Percentiles rank a stretch among this genome's conserved stretches.
These are phyloP conservation scores for Ceriops zippeliana DNA, from an alignment of 345 rosid species.

Conservation along the genomic window DNA sequence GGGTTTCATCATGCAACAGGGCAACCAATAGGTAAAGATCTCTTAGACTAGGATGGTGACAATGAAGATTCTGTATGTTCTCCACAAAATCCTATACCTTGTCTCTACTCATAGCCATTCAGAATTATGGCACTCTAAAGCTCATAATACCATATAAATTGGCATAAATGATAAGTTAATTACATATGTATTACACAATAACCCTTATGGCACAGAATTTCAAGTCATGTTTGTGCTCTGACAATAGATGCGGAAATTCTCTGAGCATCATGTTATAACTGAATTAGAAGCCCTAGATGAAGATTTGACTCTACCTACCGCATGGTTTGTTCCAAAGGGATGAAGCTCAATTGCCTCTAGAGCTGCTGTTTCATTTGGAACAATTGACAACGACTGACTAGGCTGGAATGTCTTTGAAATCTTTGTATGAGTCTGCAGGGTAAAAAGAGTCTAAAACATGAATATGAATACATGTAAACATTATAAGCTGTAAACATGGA, in stretches of 20 bases:
- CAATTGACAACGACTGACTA: slow-evolving; percentile 22
- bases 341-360: slow-evolving; percentile 51
- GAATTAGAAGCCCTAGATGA: not conserved
- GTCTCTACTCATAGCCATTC: not conserved
- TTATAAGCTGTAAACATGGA: not conserved
- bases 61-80: not conserved
- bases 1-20: too few relatives aligned
- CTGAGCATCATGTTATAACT: not conserved
- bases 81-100: not conserved
- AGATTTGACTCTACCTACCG: slow-evolving; percentile 37
- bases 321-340: slow-evolving; percentile 65
- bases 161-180: not conserved
- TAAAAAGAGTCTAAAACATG: slow-evolving; percentile 12
- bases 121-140: not conserved
- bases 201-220: not conserved
- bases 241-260: not conserved
- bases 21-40: not conserved
- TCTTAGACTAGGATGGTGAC: not conserved
- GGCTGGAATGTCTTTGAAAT: slow-evolving; percentile 39
- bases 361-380: slow-evolving; percentile 37
- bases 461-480: not conserved
- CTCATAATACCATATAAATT: not conserved
- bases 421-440: slow-evolving; percentile 81
- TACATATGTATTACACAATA: not conserved
- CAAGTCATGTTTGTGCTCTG: not conserved